Percentiles rank a stretch among this genome's conserved stretches.
Evolutionary conservation across 257 asterid genomes (phyloP).

Genomic region (Solanum acaule): DNA sequence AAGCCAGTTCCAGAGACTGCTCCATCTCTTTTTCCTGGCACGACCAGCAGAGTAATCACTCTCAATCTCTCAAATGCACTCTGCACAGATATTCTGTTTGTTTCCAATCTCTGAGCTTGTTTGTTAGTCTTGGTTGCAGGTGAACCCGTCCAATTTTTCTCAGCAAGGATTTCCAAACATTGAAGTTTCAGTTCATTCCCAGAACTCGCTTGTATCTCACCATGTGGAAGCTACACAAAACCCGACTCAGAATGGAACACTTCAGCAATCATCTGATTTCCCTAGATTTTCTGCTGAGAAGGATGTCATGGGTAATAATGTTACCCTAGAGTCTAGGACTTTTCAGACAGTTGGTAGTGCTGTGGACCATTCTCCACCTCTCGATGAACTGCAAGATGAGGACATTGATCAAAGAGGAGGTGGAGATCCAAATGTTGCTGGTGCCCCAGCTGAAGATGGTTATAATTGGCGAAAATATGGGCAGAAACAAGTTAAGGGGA

Average conservation of each 20-base stretch:
- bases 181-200: constrained; percentile 30
- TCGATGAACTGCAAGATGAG: constrained; percentile 45
- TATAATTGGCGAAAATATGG: constrained; percentile 87
- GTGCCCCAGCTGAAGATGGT: constrained; percentile 63
- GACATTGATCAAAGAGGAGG: constrained; percentile 45
- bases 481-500: constrained; percentile 81
- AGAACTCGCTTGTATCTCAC: constrained; percentile 11
- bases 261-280: constrained; percentile 29
- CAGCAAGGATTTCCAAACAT: constrained; percentile 32
- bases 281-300: constrained; percentile 23
- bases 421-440: constrained; percentile 40
- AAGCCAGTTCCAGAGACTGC: constrained; percentile 42
- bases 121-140: constrained; percentile 19
- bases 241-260: constrained; percentile 1
- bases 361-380: constrained; percentile 48
- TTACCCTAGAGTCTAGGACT: constrained; percentile 18
- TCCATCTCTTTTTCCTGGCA: constrained; percentile 24
- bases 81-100: background rate
- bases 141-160: constrained; percentile 20
- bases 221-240: constrained; percentile 15
- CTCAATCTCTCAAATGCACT: background rate
- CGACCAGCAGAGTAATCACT: constrained; percentile 38
- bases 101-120: background rate
- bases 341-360: constrained; percentile 17
- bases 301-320: constrained; percentile 13